A percentile compares a stretch with the other conserved stretches of the same genome.
Conservation (phyloP, 1,284 basidiomycete genomes). For the Coniferiporia weirii region DNA sequence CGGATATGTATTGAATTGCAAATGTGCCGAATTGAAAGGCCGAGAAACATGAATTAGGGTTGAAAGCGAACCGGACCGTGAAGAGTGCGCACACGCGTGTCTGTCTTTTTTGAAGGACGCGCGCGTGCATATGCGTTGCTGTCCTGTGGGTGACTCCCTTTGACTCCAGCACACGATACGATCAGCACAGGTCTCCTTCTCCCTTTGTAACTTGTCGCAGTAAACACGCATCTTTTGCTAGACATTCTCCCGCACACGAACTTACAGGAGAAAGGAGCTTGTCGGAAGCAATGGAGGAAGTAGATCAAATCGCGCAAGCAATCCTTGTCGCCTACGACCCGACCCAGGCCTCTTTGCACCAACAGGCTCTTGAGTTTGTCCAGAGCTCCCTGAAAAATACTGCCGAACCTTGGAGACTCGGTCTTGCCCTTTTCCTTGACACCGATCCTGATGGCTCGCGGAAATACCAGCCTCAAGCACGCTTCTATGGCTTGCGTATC, state of each 20-base stretch:
- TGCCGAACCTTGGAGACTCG: conserved; percentile 72
- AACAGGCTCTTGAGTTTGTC: conserved; percentile 79
- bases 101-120: conserved; percentile 1
- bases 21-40: not conserved
- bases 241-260: not conserved
- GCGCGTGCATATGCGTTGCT: not conserved
- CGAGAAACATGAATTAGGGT: not conserved
- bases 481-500: conserved; percentile 83
- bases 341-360: conserved; percentile 59
- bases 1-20: too few relatives aligned
- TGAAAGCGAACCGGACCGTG: not conserved
- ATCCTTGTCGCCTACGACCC: conserved; percentile 83
- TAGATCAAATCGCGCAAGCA: conserved; percentile 75
- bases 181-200: not conserved
- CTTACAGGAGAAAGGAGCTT: not conserved
- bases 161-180: conserved; percentile 9
- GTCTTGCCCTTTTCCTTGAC: conserved; percentile 70
- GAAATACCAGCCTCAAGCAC: conserved; percentile 69
- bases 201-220: not conserved
- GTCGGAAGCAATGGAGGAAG: conserved; percentile 39
- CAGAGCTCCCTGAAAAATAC: conserved; percentile 56
- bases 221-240: not conserved
- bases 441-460: conserved; percentile 47
- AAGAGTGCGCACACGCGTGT: not conserved
- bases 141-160: not conserved